Conservation (phyloP, 106 monocot genomes). For the Acorus gramineus region DNA sequence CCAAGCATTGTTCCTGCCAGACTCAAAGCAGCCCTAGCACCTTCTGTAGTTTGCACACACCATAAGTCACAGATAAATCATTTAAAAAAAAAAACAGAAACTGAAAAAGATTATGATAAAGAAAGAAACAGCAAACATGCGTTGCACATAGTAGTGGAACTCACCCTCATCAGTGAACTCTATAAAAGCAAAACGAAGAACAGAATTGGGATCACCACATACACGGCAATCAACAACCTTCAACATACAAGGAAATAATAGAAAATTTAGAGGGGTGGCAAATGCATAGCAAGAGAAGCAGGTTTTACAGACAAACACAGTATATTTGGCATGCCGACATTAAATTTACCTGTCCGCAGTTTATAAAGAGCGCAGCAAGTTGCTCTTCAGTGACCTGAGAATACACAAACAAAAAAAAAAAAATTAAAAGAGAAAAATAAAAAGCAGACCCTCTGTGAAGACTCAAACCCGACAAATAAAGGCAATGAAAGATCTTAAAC, state of each 20-base stretch:
- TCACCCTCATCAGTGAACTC: slow-evolving; percentile 39
- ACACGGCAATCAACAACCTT: slow-evolving; percentile 46
- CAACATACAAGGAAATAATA: not conserved
- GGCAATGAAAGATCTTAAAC: not conserved
- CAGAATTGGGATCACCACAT: slow-evolving; percentile 45
- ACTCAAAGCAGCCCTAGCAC: slow-evolving; percentile 30
- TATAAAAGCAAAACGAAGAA: slow-evolving; percentile 48
- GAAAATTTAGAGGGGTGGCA: slow-evolving; percentile 1
- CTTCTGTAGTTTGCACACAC: slow-evolving; percentile 17
- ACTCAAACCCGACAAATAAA: not conserved
- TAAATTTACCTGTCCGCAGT: slow-evolving; percentile 25
- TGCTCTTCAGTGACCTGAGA: slow-evolving; percentile 48
- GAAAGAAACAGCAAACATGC: not conserved
- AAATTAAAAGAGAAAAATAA: not conserved
- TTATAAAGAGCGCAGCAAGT: slow-evolving; percentile 34
- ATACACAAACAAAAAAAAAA: not conserved
- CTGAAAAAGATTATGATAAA: not conserved
- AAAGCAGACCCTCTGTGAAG: not conserved
- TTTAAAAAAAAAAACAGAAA: not conserved
- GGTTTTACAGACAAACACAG: not conserved
- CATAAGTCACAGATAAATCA: not conserved
- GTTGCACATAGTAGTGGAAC: slow-evolving; percentile 2
- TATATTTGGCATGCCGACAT: not conserved
- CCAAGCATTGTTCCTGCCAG: slow-evolving; percentile 38
- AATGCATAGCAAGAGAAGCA: not conserved